These are phyloP conservation scores for Microbotryum violaceum DNA, from an alignment of 1,284 basidiomycete species.

Conservation along the genomic window DNA sequence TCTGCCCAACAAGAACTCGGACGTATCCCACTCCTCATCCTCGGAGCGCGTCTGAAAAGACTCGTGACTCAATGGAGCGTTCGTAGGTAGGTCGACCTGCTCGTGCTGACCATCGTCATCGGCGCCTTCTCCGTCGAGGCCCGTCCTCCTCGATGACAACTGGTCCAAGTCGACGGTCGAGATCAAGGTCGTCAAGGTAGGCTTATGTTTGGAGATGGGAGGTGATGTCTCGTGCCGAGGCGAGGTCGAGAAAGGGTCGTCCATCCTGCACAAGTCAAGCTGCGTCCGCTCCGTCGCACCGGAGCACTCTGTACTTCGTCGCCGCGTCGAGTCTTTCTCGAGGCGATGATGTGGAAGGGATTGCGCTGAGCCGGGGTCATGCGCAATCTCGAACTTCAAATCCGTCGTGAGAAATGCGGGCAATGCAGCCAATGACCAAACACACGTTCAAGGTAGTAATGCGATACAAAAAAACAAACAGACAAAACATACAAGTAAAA, in stretches of 20 bases:
- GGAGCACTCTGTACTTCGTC: too few species aligned
- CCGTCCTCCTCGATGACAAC: too few species aligned
- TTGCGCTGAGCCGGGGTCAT: too few species aligned
- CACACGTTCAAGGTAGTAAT: too few species aligned
- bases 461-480: too few species aligned
- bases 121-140: neutral
- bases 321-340: too few species aligned
- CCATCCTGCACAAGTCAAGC: neutral
- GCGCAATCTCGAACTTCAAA: too few species aligned
- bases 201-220: neutral
- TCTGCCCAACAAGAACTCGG: slow-evolving; percentile 23
- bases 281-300: too few species aligned
- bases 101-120: neutral
- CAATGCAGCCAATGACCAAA: too few species aligned
- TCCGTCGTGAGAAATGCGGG: too few species aligned
- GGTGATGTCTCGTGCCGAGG: neutral
- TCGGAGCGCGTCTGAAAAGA: neutral
- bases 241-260: neutral
- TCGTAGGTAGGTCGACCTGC: slow-evolving; percentile 17
- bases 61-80: slow-evolving; percentile 12
- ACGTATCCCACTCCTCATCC: slow-evolving; percentile 15
- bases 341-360: too few species aligned
- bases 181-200: slow-evolving; percentile 18
- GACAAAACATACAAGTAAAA: too few species aligned
- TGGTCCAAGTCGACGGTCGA: slow-evolving; percentile 9